Percentiles rank a stretch among this genome's conserved stretches.
Conservation (phyloP, 2,329 filamentous ascomycete species). For the Diplodia seriata region DNA sequence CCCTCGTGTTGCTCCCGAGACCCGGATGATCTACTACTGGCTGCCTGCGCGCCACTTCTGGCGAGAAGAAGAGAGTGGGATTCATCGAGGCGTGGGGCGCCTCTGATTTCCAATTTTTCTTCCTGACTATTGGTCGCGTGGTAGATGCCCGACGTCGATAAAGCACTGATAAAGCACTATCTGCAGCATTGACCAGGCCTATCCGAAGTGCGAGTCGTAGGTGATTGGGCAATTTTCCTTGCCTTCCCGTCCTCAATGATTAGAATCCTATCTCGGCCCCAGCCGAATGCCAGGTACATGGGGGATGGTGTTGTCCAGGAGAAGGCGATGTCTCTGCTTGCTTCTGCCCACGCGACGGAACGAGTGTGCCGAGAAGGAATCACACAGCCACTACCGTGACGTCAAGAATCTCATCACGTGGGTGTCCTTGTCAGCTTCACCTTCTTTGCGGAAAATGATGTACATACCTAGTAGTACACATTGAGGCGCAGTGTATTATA, state of each 20-base stretch:
- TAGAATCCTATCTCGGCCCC: not conserved
- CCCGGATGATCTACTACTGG: not conserved
- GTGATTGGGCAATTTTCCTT: not conserved
- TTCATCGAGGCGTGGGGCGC: not conserved
- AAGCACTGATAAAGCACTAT: not conserved
- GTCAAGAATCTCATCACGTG: not conserved
- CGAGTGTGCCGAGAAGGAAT: not conserved
- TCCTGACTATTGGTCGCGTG: not conserved
- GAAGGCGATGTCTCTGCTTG: too few relatives aligned
- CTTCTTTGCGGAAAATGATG: not conserved
- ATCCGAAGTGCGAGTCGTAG: not conserved
- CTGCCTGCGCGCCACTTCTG: too few relatives aligned
- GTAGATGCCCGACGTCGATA: not conserved
- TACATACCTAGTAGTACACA: not conserved
- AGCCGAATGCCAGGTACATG: not conserved
- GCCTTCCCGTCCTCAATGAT: not conserved
- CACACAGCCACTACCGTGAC: slow-evolving; percentile 1
- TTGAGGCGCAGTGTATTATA: not conserved
- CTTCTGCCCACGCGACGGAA: not conserved
- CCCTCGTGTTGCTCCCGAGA: not conserved
- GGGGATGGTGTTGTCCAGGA: too few relatives aligned
- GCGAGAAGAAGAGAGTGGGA: not conserved
- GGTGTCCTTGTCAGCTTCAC: not conserved
- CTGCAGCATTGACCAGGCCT: not conserved
- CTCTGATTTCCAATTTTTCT: not conserved